Conservation (phyloP, 768 basidiomycete species). For the Crepidotus variabilis region DNA sequence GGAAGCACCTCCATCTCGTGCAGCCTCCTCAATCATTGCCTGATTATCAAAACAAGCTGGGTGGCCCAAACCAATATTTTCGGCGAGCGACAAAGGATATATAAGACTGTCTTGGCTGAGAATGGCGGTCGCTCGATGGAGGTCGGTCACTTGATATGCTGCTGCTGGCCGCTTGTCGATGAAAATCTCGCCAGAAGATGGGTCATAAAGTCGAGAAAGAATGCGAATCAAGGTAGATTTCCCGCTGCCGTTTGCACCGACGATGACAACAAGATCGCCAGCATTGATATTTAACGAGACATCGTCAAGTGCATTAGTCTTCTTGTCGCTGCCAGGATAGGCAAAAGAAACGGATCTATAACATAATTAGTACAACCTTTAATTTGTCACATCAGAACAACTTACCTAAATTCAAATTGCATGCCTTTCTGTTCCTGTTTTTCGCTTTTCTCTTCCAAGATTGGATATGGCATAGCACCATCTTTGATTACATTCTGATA, state of each 20-base stretch:
- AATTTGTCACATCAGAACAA: background rate
- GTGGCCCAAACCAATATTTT: constrained; percentile 36
- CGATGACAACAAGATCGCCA: constrained; percentile 51
- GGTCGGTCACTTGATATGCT: constrained; percentile 31
- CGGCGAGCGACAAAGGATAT: constrained; percentile 42
- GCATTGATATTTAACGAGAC: constrained; percentile 42
- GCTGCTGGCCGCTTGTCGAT: constrained; percentile 38
- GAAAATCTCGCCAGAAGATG: constrained; percentile 36
- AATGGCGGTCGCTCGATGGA: constrained; percentile 42
- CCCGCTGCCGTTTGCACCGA: constrained; percentile 54
- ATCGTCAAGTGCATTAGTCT: constrained; percentile 28
- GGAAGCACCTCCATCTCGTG: constrained; percentile 35
- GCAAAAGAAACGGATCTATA: constrained; percentile 47
- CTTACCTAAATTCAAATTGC: constrained; percentile 21
- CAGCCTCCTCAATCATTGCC: constrained; percentile 26
- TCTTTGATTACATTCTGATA: constrained; percentile 21
- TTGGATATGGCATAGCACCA: constrained; percentile 24
- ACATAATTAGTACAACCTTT: too few relatives aligned
- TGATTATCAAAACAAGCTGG: constrained; percentile 13
- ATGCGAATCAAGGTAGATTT: constrained; percentile 52
- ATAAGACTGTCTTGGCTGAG: constrained; percentile 47
- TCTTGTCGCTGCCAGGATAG: constrained; percentile 43
- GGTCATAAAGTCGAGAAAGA: constrained; percentile 45
- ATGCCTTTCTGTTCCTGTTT: constrained; percentile 15
- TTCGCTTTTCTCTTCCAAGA: constrained; percentile 3